Base-by-base conservation (phyloP, 768 basidiomycete genomes). In the Coprinopsis marcescibilis region DNA sequence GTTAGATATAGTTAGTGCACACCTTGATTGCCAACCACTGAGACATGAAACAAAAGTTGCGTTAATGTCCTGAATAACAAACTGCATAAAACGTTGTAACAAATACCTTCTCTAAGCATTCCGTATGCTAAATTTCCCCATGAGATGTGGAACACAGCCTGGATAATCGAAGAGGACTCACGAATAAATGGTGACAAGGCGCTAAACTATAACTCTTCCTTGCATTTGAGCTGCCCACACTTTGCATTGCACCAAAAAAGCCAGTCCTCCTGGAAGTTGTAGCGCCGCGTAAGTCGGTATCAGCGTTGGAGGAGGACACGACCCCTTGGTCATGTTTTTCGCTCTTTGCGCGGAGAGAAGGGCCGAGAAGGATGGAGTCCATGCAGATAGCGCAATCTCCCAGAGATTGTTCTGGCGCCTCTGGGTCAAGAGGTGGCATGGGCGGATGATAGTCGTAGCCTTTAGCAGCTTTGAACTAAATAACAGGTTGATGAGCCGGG, bases 321-420 rank as follows among this genome's bases (percentile, higher is more conserved):
- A 24, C 23, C 38, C 50, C 35, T 36, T n/a, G n/a, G n/a, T n/a
- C n/a, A n/a, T n/a, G n/a, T n/a, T n/a, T n/a, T n/a, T n/a, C n/a
- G n/a, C n/a, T n/a, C 67, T 37, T 68, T 65, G 5, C 60, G 58
- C 62, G 67, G 35, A 68, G 52, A 2, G 61, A 57, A 4, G 73
- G 66, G 35, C 80, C 76, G 20, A 77, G 60, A 32, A 77, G 57
- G 52, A 94, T 93, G 3, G 80, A 75, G 48, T 95, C 92, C 89
- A 95, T 93, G 57, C 92, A 95, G 43, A 96, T 94, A 4, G 89
- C 80, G 56, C 92, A 96, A 59, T 94, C 89, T 5, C 88, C 90
- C 13, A 90, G 66, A 2, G 84, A 76, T 53, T 83, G 80, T 36
- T 84, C 83, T 1, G 83, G 81, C 2, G 85, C 74, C 60, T 92